Evolutionary conservation across 345 rosid species (phyloP).

Genomic region (Carallia brachiata): DNA sequence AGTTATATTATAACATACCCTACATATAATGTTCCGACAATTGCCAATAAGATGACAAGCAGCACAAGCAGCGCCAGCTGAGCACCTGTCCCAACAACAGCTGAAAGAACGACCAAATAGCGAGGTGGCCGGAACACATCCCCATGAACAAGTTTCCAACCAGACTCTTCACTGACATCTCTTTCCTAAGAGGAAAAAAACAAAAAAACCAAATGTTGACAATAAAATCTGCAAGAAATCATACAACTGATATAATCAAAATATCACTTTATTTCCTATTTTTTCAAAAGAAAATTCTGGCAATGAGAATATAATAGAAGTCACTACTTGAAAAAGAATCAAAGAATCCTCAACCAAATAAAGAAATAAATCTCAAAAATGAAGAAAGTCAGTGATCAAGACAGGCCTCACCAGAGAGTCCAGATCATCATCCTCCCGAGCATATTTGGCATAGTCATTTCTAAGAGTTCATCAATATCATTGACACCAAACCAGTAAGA

Average conservation of each 20-base stretch:
- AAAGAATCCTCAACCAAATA: background rate
- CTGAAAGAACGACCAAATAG: conserved; percentile 68
- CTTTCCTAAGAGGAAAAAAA: conserved; percentile 53
- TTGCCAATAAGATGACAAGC: conserved; percentile 88
- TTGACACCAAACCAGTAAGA: conserved; percentile 93
- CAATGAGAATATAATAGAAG: background rate
- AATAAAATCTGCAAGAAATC: background rate
- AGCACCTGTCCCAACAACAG: conserved; percentile 95
- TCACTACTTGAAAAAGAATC: background rate
- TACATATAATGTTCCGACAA: conserved; percentile 78
- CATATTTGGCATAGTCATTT: conserved; percentile 94
- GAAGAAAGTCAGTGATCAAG: background rate
- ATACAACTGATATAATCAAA: background rate
- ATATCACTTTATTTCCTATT: no score
- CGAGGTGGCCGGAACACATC: conserved; percentile 88
- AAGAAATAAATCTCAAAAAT: background rate
- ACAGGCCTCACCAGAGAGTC: conserved; percentile 71
- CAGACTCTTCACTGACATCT: conserved; percentile 95
- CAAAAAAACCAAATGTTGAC: conserved; percentile 1
- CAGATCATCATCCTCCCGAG: conserved; percentile 93
- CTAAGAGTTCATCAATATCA: conserved; percentile 95
- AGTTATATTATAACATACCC: conserved; percentile 80
- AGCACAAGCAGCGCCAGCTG: conserved; percentile 90
- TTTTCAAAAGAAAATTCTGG: background rate
- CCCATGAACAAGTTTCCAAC: conserved; percentile 98